These are phyloP conservation scores for Penicillium antarcticum DNA, from an alignment of 495 filamentous ascomycete species.

Conservation along the genomic window DNA sequence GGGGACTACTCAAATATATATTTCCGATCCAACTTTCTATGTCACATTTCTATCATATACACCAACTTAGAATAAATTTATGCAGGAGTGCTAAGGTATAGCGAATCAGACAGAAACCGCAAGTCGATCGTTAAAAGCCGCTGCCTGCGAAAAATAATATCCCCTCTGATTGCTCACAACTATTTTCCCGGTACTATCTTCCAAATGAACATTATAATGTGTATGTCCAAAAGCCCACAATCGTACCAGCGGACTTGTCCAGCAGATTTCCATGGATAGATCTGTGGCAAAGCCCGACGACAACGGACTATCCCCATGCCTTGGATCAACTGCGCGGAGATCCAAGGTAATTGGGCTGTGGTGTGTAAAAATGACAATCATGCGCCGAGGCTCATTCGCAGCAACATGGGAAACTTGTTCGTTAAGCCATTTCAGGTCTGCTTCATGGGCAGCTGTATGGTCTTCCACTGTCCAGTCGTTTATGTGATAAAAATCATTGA, in stretches of 20 bases:
- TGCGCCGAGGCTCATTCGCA: conserved; percentile 27
- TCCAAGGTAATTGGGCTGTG: conserved; percentile 43
- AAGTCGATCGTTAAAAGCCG: conserved; percentile 25
- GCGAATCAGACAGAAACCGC: conserved; percentile 11
- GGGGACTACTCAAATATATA: no score
- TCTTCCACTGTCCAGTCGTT: conserved; percentile 42
- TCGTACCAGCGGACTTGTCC: conserved; percentile 36
- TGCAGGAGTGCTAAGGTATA: no score
- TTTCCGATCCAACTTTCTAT: no score
- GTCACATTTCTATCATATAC: no score
- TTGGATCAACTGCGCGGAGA: conserved; percentile 33
- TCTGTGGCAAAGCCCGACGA: conserved; percentile 46
- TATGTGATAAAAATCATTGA: conserved; percentile 52
- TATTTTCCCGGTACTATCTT: conserved; percentile 24
- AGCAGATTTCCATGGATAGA: conserved; percentile 42
- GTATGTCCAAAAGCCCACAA: conserved; percentile 60
- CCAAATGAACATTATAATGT: conserved; percentile 49
- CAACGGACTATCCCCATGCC: conserved; percentile 37
- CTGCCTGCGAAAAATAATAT: conserved; percentile 33
- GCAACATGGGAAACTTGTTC: conserved; percentile 35
- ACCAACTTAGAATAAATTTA: no score
- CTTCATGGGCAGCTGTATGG: conserved; percentile 36
- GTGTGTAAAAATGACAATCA: conserved; percentile 52
- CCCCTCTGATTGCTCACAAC: conserved; percentile 38
- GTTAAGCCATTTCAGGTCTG: conserved; percentile 52